Conservation (phyloP, 1,284 basidiomycete species). For the Pseudozyma tsukubaensis region DNA sequence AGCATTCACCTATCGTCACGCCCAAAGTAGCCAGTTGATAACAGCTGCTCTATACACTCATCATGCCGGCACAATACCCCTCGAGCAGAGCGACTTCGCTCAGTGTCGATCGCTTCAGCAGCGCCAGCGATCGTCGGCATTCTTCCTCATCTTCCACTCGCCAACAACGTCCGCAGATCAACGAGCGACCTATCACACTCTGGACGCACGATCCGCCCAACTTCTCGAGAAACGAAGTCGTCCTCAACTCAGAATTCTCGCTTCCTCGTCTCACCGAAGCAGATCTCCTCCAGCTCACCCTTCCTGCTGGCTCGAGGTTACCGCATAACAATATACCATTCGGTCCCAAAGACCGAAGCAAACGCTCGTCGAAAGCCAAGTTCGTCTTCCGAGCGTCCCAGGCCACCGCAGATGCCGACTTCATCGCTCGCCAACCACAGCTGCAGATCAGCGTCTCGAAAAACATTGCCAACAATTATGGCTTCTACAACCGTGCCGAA, state of each 20-base stretch:
- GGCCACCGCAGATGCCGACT: slow-evolving; percentile 56
- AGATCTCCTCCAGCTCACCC: slow-evolving; percentile 59
- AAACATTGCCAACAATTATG: slow-evolving; percentile 56
- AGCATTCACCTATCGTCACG: neutral
- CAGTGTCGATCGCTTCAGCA: slow-evolving; percentile 50
- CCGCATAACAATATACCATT: slow-evolving; percentile 34
- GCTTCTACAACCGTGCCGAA: slow-evolving; percentile 60
- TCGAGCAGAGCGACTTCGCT: slow-evolving; percentile 44
- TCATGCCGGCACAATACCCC: slow-evolving; percentile 18
- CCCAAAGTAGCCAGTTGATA: neutral
- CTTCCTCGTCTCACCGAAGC: slow-evolving; percentile 56
- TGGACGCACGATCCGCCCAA: slow-evolving; percentile 67
- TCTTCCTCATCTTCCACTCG: slow-evolving; percentile 40
- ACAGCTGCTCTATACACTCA: neutral
- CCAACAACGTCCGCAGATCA: slow-evolving; percentile 46
- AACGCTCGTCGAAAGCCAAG: slow-evolving; percentile 29
- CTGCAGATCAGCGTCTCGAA: slow-evolving; percentile 63
- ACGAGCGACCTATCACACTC: slow-evolving; percentile 49
- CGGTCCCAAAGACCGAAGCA: slow-evolving; percentile 38
- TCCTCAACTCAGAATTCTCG: slow-evolving; percentile 61
- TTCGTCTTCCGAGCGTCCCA: slow-evolving; percentile 61
- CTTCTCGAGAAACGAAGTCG: slow-evolving; percentile 63
- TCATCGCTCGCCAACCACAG: slow-evolving; percentile 50
- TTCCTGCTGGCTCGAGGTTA: slow-evolving; percentile 23
- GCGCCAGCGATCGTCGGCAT: slow-evolving; percentile 37